Evolutionary conservation across 2,329 filamentous ascomycete genomes (phyloP), one percentile per base, ranked within the genome.

Genomic region (Penicillium sp.): DNA sequence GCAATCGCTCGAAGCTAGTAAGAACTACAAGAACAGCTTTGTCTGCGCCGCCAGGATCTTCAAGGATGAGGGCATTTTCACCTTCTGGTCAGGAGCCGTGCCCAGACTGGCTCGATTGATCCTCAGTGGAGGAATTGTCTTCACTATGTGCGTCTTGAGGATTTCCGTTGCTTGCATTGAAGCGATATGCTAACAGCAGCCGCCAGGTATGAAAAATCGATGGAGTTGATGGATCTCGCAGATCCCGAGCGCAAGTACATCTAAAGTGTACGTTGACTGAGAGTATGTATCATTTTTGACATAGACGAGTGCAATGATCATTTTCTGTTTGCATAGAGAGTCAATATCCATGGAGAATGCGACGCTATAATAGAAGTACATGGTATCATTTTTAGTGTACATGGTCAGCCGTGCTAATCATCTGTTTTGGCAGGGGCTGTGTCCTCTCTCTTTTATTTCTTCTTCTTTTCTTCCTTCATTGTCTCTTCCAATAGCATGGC

Each of bases 71-170:
- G 94, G 95, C 2, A 57, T 98, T 12, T 75, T 94, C 42, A 96
- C 93, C 0, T 90, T 98, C 66, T 99, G 95, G 95, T 94, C 91
- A 67, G 95, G 95, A 28, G 94, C 95, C 22, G 73, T 98, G 67
- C 95, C 95, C 1, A 83, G 95, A 55, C 77, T 99, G 70, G 94
- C 88, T 25, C 83, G 95, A 58, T 76, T 99, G 67, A 90, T 97
- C 43, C 77, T 98, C 76, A 97, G 92, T 71, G 95, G 95, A 57
- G 95, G 95, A 17, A 96, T 99, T 71, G 95, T 99, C 42, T 99
- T 99, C 73, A 96, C 95, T 22, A 96, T 98, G 86, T 89, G 77
- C 71, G 83, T 78, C 49, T 37, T 42, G 34, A 35, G n/a, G 48
- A 43, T n/a, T 41, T 41, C n/a, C 47, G 10, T 35, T 51, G 42